phyloP scores from a whole-genome alignment of 371 early-diverging fungal genomes.

The Nematocida major region DNA sequence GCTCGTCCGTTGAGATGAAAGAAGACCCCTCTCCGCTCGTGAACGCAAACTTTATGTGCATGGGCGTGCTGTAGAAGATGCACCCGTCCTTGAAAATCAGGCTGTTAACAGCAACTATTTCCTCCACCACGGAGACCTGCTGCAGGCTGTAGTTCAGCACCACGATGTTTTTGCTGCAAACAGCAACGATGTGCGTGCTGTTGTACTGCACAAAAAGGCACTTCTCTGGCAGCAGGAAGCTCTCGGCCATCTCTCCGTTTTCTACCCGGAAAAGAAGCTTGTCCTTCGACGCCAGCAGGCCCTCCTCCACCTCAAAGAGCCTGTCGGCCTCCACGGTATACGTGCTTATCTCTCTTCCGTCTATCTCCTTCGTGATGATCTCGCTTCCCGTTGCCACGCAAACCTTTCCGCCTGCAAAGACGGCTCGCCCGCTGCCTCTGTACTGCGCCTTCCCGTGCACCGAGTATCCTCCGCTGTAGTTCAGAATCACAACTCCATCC shows the following conservation, averaged over 20 bases:
- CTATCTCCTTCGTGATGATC: constrained; percentile 24
- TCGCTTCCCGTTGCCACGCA: constrained; percentile 10
- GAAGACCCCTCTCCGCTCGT: constrained; percentile 79
- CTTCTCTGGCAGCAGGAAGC: not conserved
- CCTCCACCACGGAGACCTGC: constrained; percentile 76
- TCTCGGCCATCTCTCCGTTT: not conserved
- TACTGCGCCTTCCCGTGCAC: not conserved
- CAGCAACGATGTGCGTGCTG: constrained; percentile 14
- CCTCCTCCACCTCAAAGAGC: constrained; percentile 13
- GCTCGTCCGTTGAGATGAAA: constrained; percentile 83
- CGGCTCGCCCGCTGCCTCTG: constrained; percentile 20
- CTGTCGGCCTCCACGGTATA: constrained; percentile 1
- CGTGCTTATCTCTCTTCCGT: constrained; percentile 44
- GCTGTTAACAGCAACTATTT: constrained; percentile 88
- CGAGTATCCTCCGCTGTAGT: constrained; percentile 3
- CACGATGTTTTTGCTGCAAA: constrained; percentile 68
- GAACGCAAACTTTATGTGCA: constrained; percentile 93
- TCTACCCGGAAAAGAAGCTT: constrained; percentile 13
- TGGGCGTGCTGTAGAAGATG: constrained; percentile 86
- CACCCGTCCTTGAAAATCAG: constrained; percentile 83
- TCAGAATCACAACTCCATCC: constrained; percentile 41
- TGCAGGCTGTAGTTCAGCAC: constrained; percentile 76
- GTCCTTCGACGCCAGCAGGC: constrained; percentile 10
- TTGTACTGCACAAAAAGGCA: not conserved
- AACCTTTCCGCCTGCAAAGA: not conserved